phyloP scores from a whole-genome alignment of 306 rosid genomes.

The Prosopis cineraria region DNA sequence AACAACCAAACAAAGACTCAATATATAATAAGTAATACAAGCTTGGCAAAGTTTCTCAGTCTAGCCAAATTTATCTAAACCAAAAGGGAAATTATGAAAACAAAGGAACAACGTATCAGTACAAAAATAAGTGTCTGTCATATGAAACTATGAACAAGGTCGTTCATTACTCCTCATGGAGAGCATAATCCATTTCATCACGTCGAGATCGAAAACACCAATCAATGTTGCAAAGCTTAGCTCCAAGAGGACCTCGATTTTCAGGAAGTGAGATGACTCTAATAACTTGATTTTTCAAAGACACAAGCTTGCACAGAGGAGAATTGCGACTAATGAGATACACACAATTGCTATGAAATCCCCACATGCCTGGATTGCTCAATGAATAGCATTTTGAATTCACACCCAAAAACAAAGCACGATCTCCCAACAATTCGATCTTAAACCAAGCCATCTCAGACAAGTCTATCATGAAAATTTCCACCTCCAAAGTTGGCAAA shows the following conservation, averaged over 20 bases:
- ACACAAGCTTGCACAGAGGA: not conserved
- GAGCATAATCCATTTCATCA: conserved; percentile 33
- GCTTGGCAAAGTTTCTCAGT: not conserved
- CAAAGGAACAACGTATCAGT: too few species aligned
- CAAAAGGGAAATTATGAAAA: not conserved
- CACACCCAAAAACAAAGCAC: conserved; percentile 6
- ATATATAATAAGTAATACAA: not conserved
- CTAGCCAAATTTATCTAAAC: not conserved
- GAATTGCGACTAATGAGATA: not conserved
- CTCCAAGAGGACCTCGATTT: not conserved
- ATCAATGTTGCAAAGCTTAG: not conserved
- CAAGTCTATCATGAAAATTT: conserved; percentile 19
- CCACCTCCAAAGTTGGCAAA: not conserved
- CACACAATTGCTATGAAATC: conserved; percentile 10
- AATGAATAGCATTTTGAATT: not conserved
- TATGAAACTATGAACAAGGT: too few species aligned
- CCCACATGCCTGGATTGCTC: conserved; percentile 20
- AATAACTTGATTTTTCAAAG: not conserved
- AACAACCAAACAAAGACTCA: not conserved
- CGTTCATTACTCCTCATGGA: too few species aligned
- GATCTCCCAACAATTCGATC: conserved; percentile 5
- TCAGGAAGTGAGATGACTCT: not conserved
- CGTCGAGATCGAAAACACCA: conserved; percentile 25
- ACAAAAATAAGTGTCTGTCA: too few species aligned
- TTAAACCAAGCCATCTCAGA: conserved; percentile 1